Percentiles rank a stretch among this genome's conserved stretches.
Conservation (phyloP, 257 asterid genomes). For the Gentiana dahurica region DNA sequence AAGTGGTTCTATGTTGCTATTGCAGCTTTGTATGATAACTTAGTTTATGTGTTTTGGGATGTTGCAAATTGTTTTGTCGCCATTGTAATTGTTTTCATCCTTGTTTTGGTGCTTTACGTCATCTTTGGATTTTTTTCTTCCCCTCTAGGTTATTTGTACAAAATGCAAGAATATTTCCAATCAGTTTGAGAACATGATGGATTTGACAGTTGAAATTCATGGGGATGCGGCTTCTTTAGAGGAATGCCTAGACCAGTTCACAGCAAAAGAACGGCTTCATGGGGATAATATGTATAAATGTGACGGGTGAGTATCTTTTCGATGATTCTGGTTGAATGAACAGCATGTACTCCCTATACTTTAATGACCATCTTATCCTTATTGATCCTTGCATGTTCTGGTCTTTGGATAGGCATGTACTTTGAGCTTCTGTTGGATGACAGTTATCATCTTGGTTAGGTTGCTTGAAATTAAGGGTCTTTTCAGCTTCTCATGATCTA, state of each 20-base stretch:
- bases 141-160: slow-evolving; percentile 78
- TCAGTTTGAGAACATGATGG: slow-evolving; percentile 97
- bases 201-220: slow-evolving; percentile 95
- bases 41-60: too few species aligned
- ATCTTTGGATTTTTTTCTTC: slow-evolving; percentile 1
- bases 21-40: too few species aligned
- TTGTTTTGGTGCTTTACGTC: too few species aligned
- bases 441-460: neutral
- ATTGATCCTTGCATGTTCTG: too few species aligned
- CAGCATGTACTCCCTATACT: too few species aligned
- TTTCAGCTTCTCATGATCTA: neutral
- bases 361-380: too few species aligned
- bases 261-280: slow-evolving; percentile 83
- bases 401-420: neutral
- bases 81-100: too few species aligned
- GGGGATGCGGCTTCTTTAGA: slow-evolving; percentile 95
- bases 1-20: too few species aligned
- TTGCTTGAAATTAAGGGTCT: neutral
- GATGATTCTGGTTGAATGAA: neutral
- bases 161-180: slow-evolving; percentile 76
- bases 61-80: too few species aligned
- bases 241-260: slow-evolving; percentile 96
- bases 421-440: neutral
- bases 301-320: slow-evolving; percentile 51
- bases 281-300: slow-evolving; percentile 99